phyloP scores from a whole-genome alignment of 1,139 yeast genomes.

The Debaryomyces fabryi region DNA sequence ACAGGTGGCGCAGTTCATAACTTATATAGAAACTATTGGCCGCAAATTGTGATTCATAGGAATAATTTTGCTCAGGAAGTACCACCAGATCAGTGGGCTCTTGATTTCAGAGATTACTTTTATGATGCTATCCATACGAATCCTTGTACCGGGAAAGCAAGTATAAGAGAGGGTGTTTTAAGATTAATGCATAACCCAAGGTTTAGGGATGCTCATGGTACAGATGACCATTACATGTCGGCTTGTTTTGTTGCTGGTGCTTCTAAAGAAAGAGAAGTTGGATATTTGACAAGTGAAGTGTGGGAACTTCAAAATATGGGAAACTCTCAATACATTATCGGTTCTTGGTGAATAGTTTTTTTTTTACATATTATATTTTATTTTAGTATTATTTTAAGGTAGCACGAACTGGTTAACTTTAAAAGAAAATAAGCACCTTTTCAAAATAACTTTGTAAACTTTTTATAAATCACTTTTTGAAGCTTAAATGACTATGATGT shows the following conservation, averaged over 20 bases:
- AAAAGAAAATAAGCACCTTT: too few relatives aligned
- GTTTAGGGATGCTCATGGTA: background rate
- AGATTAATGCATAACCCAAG: background rate
- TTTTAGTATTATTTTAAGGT: too few relatives aligned
- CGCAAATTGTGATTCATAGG: background rate
- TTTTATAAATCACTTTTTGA: too few relatives aligned
- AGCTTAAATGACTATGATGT: too few relatives aligned
- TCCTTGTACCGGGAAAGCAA: background rate
- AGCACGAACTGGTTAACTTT: too few relatives aligned
- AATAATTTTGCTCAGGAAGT: background rate
- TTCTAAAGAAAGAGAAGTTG: background rate
- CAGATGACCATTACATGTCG: background rate
- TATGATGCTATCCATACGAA: background rate
- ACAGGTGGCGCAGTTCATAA: background rate
- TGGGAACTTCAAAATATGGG: background rate
- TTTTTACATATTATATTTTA: too few relatives aligned
- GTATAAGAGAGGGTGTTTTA: background rate
- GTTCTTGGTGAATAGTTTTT: background rate
- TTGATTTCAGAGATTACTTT: too few relatives aligned
- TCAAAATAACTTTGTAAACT: too few relatives aligned
- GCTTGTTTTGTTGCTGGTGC: background rate
- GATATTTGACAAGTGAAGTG: background rate
- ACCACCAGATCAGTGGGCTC: background rate
- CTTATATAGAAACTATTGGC: background rate
- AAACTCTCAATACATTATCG: background rate